Base-by-base conservation (phyloP, 495 filamentous ascomycete genomes). In the Xylaria intraflava region DNA sequence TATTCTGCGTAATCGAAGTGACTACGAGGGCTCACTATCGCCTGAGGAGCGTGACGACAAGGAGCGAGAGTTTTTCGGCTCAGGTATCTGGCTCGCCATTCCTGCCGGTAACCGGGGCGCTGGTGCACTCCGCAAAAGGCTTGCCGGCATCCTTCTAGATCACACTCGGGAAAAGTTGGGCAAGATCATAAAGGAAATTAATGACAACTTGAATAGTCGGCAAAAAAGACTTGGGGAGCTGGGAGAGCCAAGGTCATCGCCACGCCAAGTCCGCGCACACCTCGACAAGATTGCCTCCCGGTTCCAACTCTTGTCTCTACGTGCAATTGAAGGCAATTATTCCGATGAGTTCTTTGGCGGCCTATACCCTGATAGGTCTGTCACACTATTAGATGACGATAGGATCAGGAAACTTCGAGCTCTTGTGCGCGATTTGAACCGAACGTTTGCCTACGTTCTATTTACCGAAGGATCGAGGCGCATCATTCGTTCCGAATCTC, bases 1-100 rank as follows among this genome's bases (percentile, higher is more conserved):
- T 65, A 78, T 84, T 2, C 62, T 91, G 20, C 78, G 78, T 7
- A 88, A 88, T 56, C 72, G 79, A 2, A 62, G 62, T 6, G 79
- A 77, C 49, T 64, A 75, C 9, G 74, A 79, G 38, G 26, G 55
- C 1, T 41, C 60, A 0, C 20, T 60, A 2, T 53, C 42, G 1
- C 35, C 53, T 14, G 59, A 57, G 1, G 54, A 64, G 24, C 66
- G 76, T 19, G 73, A 80, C 42, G 41, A 52, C 6, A 53, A 58
- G 17, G 78, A 81, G 49, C 20, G 42, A 2, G 5, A 11, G 0
- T 80, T 80, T 54, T 76, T 81, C 54, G 45, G 57, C 11, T 41
- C 52, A 0, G 66, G 72, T 4, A 46, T 46, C 22, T 81, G 77
- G 78, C 59, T 59, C 4, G 19, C 51, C 17, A 39, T 73, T 6